phyloP scores from a whole-genome alignment of 106 monocot species.

The Allium sativum region DNA sequence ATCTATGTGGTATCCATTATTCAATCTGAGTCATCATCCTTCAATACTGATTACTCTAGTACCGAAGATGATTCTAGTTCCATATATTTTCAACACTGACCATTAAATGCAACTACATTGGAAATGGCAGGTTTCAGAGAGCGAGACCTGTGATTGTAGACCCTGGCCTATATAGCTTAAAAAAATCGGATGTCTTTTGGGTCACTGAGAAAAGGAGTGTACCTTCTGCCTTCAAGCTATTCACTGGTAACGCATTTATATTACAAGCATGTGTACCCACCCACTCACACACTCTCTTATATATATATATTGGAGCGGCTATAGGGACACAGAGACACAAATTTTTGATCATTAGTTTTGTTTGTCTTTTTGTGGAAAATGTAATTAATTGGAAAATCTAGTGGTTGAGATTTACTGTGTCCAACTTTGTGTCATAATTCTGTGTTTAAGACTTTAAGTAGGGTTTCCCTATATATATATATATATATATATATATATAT shows the following conservation, averaged over 20 bases:
- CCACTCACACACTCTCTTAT: too few species aligned
- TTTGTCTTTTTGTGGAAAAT: too few species aligned
- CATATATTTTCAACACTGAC: not conserved
- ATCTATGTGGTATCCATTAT: too few species aligned
- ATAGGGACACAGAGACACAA: too few species aligned
- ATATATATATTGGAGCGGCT: too few species aligned
- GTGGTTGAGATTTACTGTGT: too few species aligned
- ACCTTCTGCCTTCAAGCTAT: constrained; percentile 59
- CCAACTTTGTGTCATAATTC: too few species aligned
- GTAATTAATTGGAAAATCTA: too few species aligned
- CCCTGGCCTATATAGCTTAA: constrained; percentile 52
- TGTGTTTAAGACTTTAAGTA: too few species aligned
- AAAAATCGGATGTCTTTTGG: constrained; percentile 58
- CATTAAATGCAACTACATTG: not conserved
- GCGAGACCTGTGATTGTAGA: constrained; percentile 64
- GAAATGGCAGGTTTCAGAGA: constrained; percentile 30
- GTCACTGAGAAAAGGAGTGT: constrained; percentile 48
- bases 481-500: too few species aligned
- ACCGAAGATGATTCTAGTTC: not conserved
- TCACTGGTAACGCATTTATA: constrained; percentile 15
- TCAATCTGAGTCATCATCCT: not conserved
- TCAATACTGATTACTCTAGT: not conserved
- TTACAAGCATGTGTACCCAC: not conserved
- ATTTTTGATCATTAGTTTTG: too few species aligned
- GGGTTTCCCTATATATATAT: too few species aligned